Conservation (phyloP, 2,329 filamentous ascomycete genomes). For the Ilyonectria sp. region DNA sequence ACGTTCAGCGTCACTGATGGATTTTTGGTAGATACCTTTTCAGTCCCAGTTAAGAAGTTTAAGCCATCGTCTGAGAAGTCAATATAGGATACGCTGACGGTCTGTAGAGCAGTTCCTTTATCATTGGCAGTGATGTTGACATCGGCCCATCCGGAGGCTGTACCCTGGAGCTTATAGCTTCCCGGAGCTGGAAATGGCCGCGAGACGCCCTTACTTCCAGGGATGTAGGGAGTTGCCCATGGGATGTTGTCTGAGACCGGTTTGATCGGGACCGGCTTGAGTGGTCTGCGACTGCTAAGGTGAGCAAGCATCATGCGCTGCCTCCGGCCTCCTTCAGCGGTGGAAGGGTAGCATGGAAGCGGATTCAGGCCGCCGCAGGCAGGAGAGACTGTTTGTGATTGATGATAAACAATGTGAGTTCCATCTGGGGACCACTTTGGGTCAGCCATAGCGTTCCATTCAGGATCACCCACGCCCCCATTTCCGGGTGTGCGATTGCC, state of each 20-base stretch:
- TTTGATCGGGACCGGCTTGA: background rate
- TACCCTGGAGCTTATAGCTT: background rate
- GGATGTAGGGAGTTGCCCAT: background rate
- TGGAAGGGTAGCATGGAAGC: constrained; percentile 57
- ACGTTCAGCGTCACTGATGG: background rate
- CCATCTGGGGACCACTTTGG: constrained; percentile 59
- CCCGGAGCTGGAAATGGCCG: no score
- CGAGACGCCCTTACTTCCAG: no score
- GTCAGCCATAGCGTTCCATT: constrained; percentile 65
- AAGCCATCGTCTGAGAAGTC: background rate
- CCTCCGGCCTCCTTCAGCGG: constrained; percentile 54
- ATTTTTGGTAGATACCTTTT: background rate
- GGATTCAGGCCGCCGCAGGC: constrained; percentile 61
- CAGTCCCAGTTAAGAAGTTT: background rate
- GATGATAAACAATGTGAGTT: constrained; percentile 60
- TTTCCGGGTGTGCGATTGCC: constrained; percentile 42
- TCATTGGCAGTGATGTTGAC: background rate
- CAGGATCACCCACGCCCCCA: constrained; percentile 55
- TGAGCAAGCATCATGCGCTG: constrained; percentile 59
- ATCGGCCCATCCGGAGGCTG: background rate
- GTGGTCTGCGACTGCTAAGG: constrained; percentile 48
- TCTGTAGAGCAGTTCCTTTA: background rate
- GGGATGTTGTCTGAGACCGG: background rate
- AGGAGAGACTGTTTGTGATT: constrained; percentile 55
- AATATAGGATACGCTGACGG: background rate